Evolutionary conservation across 768 basidiomycete species (phyloP).

Genomic region (Hypsizygus marmoreus): DNA sequence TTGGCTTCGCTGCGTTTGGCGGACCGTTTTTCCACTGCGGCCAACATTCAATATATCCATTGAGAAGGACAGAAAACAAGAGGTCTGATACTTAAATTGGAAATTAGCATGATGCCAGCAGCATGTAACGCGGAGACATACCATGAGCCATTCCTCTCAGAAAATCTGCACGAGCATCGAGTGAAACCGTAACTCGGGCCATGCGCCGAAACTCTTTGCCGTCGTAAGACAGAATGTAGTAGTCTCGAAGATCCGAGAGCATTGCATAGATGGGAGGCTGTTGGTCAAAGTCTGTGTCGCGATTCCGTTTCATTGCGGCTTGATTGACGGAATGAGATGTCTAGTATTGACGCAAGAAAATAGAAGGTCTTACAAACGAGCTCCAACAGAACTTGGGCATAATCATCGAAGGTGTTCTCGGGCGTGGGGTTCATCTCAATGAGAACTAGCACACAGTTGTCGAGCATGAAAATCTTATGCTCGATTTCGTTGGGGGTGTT

Average conservation of each 20-base stretch:
- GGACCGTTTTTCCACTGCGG: not conserved
- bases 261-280: conserved; percentile 4
- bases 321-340: conserved; percentile 1
- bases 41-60: conserved; percentile 1
- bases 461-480: conserved; percentile 8
- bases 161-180: not conserved
- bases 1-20: not conserved
- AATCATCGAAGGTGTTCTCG: not conserved
- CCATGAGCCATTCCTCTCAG: conserved; percentile 1
- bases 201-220: not conserved
- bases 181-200: not conserved
- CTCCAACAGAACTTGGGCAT: conserved; percentile 9
- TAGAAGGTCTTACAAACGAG: conserved; percentile 2
- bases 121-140: not conserved
- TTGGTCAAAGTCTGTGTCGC: conserved; percentile 7
- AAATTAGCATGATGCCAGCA: not conserved
- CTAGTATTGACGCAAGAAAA: not conserved
- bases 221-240: not conserved
- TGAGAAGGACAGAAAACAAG: not conserved
- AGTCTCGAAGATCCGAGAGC: not conserved
- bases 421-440: conserved; percentile 9
- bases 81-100: not conserved
- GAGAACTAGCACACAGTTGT: conserved; percentile 5
- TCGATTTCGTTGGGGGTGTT: conserved; percentile 5
- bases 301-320: conserved; percentile 8